Evolutionary conservation across 2,329 filamentous ascomycete genomes (phyloP).

Genomic region (Diplodia mutila): DNA sequence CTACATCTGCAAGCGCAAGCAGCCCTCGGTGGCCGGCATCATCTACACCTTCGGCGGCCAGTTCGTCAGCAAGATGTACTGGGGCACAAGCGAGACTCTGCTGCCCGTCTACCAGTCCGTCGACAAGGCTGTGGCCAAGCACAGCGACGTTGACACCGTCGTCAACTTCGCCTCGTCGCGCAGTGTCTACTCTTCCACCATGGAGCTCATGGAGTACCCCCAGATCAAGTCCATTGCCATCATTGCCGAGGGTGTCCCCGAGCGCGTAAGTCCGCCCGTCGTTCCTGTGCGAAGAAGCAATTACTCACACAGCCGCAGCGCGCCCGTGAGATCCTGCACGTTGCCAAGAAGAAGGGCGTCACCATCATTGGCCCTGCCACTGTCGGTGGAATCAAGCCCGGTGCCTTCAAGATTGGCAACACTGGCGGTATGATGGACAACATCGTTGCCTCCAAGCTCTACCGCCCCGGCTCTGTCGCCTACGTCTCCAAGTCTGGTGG

Average conservation of each 20-base stretch:
- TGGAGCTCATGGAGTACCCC: slow-evolving; percentile 96
- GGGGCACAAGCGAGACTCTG: slow-evolving; percentile 98
- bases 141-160: slow-evolving; percentile 93
- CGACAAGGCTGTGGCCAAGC: slow-evolving; percentile 91
- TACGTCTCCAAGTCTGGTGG: slow-evolving; percentile 99
- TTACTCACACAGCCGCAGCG: slow-evolving; percentile 59
- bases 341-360: slow-evolving; percentile 97
- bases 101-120: slow-evolving; percentile 97
- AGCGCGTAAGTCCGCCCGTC: slow-evolving; percentile 71
- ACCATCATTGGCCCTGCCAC: slow-evolving; percentile 99
- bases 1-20: slow-evolving; percentile 99
- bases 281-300: not conserved
- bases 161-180: slow-evolving; percentile 99
- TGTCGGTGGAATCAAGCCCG: slow-evolving; percentile 98
- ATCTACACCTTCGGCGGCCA: slow-evolving; percentile 99
- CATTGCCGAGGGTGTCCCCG: slow-evolving; percentile 98
- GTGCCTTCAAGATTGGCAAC: slow-evolving; percentile 99
- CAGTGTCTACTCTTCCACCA: slow-evolving; percentile 96
- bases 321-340: slow-evolving; percentile 95
- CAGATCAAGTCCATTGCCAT: slow-evolving; percentile 99
- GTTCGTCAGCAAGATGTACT: slow-evolving; percentile 99
- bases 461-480: slow-evolving; percentile 97
- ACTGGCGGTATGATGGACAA: slow-evolving; percentile 99
- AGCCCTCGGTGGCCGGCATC: slow-evolving; percentile 95
- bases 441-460: slow-evolving; percentile 99